Evolutionary conservation across 768 basidiomycete genomes (phyloP).

Genomic region (Termitomyces sp.): DNA sequence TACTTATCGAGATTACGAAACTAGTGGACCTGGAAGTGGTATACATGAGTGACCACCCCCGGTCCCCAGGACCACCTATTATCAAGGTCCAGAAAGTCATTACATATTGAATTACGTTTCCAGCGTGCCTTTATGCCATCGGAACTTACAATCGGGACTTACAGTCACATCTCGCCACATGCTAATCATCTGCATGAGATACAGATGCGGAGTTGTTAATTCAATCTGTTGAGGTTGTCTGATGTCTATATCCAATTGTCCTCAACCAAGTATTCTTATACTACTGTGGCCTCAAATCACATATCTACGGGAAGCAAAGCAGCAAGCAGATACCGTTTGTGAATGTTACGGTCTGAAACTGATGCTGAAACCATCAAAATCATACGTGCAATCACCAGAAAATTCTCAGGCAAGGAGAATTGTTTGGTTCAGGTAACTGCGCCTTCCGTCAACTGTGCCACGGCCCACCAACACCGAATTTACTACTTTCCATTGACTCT

Average conservation of each 20-base stretch:
- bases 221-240: background rate
- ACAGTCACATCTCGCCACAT: background rate
- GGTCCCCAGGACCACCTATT: background rate
- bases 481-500: slow-evolving; percentile 8
- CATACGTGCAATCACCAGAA: slow-evolving; percentile 1
- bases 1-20: background rate
- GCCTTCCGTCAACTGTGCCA: slow-evolving; percentile 15
- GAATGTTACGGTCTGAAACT: slow-evolving; percentile 3
- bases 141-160: background rate
- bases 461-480: slow-evolving; percentile 8
- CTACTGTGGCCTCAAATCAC: background rate
- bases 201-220: background rate
- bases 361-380: slow-evolving; percentile 2
- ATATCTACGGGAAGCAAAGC: background rate
- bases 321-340: background rate
- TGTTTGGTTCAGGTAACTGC: slow-evolving; percentile 10
- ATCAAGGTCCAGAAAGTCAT: background rate
- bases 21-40: background rate
- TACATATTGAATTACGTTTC: background rate
- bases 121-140: background rate
- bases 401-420: slow-evolving; percentile 7
- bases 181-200: background rate
- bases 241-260: background rate
- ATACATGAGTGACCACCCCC: background rate
- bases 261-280: background rate